A percentile compares a stretch with the other conserved stretches of the same genome.
Evolutionary conservation across 768 basidiomycete species (phyloP).

Genomic region (Termitomyces sp.): DNA sequence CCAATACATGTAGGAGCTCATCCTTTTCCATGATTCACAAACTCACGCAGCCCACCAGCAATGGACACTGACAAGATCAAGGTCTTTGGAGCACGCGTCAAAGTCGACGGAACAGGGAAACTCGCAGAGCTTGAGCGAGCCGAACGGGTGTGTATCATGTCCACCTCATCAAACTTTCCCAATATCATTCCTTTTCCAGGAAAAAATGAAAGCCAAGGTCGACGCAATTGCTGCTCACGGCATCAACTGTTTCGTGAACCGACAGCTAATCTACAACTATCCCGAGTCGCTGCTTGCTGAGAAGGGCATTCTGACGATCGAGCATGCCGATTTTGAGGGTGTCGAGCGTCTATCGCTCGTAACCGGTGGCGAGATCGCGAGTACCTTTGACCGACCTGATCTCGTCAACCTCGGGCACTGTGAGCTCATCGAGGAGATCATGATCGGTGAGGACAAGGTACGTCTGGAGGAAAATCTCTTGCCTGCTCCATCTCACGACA

Average conservation of each 20-base stretch:
- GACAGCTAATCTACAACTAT: constrained; percentile 99
- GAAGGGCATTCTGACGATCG: constrained; percentile 92
- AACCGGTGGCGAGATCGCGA: constrained; percentile 96
- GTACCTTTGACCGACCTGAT: constrained; percentile 91
- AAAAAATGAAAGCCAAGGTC: constrained; percentile 99
- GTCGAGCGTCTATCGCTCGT: constrained; percentile 95
- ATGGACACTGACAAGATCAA: constrained; percentile 99
- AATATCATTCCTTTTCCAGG: constrained; percentile 43
- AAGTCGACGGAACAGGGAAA: constrained; percentile 95
- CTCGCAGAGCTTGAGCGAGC: constrained; percentile 97
- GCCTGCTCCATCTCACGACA: neutral
- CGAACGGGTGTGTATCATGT: constrained; percentile 59
- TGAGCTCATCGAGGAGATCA: constrained; percentile 96
- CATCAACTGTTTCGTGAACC: constrained; percentile 96
- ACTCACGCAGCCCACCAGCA: constrained; percentile 44
- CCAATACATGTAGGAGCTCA: constrained; percentile 84
- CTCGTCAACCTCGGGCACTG: constrained; percentile 90
- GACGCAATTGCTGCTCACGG: constrained; percentile 92
- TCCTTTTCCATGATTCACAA: neutral
- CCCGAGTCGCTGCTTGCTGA: constrained; percentile 95
- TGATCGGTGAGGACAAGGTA: constrained; percentile 99
- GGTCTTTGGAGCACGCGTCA: constrained; percentile 94
- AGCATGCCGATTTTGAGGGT: constrained; percentile 99
- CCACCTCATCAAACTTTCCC: neutral
- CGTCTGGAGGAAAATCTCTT: constrained; percentile 9